A percentile compares a stretch with the other conserved stretches of the same genome.
These are phyloP conservation scores for Chaetomium strumarium DNA, from an alignment of 2,329 filamentous ascomycete species.

Conservation along the genomic window DNA sequence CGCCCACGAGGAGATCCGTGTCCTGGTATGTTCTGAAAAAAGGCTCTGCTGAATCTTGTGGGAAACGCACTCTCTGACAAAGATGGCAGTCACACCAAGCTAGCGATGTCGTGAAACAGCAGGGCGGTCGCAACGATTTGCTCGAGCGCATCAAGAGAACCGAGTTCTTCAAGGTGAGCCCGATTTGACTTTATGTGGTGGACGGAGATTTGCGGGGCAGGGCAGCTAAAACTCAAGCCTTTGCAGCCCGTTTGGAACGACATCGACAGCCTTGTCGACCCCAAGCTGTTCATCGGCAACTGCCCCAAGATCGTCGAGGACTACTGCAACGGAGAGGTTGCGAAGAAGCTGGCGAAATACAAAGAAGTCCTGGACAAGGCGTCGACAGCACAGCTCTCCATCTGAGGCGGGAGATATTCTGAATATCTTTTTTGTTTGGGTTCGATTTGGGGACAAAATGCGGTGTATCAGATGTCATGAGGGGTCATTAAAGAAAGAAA, in stretches of 20 bases:
- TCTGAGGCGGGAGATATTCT: constrained; percentile 6
- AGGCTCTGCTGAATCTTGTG: background rate
- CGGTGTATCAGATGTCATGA: too few relatives aligned
- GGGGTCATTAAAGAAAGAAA: background rate
- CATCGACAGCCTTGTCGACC: constrained; percentile 60
- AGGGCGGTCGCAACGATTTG: constrained; percentile 72
- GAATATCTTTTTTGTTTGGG: background rate
- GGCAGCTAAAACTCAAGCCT: background rate
- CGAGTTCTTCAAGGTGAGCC: constrained; percentile 59
- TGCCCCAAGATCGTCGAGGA: constrained; percentile 25
- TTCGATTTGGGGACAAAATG: background rate
- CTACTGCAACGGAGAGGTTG: constrained; percentile 24
- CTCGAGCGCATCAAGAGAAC: constrained; percentile 68
- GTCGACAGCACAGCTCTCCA: constrained; percentile 23
- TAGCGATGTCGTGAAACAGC: constrained; percentile 45
- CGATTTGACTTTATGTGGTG: background rate
- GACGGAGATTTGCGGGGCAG: too few relatives aligned
- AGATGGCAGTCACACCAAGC: constrained; percentile 31
- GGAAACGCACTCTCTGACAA: background rate
- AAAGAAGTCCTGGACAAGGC: constrained; percentile 18
- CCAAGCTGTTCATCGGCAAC: constrained; percentile 40
- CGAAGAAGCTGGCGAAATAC: constrained; percentile 20
- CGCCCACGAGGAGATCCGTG: constrained; percentile 80
- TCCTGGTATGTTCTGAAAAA: constrained; percentile 42
- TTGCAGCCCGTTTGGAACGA: constrained; percentile 57